A percentile compares a stretch with the other conserved stretches of the same genome.
Conservation (phyloP, 2,329 filamentous ascomycete genomes). For the Phoma sp. region DNA sequence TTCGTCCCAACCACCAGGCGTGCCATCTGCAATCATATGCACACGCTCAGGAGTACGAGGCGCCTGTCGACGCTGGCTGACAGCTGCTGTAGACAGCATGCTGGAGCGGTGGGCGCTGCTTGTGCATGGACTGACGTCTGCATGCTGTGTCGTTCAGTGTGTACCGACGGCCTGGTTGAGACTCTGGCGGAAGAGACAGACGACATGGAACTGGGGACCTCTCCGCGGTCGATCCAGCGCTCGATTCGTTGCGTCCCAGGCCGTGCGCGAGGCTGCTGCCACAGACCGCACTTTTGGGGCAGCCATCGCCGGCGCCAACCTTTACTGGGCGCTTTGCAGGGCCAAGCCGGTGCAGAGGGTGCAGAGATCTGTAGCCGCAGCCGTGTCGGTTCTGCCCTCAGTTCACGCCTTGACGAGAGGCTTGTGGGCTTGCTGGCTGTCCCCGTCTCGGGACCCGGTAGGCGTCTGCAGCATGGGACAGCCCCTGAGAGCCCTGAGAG, state of each 20-base stretch:
- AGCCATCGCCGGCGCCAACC: slow-evolving; percentile 31
- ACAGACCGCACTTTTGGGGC: slow-evolving; percentile 35
- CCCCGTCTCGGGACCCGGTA: slow-evolving; percentile 30
- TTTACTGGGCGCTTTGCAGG: slow-evolving; percentile 23
- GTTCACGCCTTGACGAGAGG: slow-evolving; percentile 20
- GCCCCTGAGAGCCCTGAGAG: slow-evolving; percentile 12
- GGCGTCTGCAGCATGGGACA: slow-evolving; percentile 33
- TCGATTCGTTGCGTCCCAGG: slow-evolving; percentile 29
- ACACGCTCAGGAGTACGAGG: slow-evolving; percentile 30
- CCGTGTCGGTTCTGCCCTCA: slow-evolving; percentile 26
- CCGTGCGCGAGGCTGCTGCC: slow-evolving; percentile 30
- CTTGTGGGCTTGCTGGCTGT: slow-evolving; percentile 31
- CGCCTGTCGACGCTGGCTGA: slow-evolving; percentile 32
- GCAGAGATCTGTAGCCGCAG: slow-evolving; percentile 38
- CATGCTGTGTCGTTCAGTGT: slow-evolving; percentile 25
- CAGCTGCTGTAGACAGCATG: slow-evolving; percentile 32
- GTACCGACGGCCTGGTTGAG: slow-evolving; percentile 43
- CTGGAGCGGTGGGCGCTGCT: slow-evolving; percentile 14
- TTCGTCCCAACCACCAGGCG: slow-evolving; percentile 15
- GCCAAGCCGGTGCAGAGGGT: slow-evolving; percentile 22
- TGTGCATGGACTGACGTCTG: slow-evolving; percentile 24
- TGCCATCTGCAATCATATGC: slow-evolving; percentile 7
- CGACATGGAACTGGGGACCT: slow-evolving; percentile 36
- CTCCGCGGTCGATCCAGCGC: slow-evolving; percentile 37
- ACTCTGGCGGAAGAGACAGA: slow-evolving; percentile 25